Percentiles rank a stretch among this genome's conserved stretches.
These are phyloP conservation scores for Calonectria henricotiae DNA, from an alignment of 2,329 filamentous ascomycete species.

Conservation along the genomic window DNA sequence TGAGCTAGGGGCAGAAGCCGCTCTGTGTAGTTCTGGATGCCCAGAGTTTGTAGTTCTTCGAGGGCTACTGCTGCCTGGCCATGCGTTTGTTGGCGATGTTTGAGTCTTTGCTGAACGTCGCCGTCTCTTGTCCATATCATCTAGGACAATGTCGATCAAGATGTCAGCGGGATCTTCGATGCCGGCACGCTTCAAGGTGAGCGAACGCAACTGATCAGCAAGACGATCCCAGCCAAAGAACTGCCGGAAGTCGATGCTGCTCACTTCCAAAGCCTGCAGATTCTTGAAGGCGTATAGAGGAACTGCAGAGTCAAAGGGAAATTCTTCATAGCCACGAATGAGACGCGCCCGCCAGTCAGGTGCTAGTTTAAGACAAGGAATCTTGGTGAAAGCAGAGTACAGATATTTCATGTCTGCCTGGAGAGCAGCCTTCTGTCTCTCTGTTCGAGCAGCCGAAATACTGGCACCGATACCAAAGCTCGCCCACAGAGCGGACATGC, in stretches of 20 bases:
- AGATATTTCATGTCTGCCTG: constrained; percentile 94
- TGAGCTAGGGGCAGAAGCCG: constrained; percentile 79
- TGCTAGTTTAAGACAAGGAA: constrained; percentile 89
- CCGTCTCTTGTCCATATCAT: constrained; percentile 95
- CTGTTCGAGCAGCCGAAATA: constrained; percentile 85
- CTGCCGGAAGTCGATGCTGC: constrained; percentile 95
- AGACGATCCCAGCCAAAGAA: constrained; percentile 98
- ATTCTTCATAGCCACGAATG: constrained; percentile 96
- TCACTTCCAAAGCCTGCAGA: constrained; percentile 92
- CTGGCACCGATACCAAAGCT: constrained; percentile 87
- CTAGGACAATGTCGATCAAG: constrained; percentile 92
- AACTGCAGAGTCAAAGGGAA: constrained; percentile 97
- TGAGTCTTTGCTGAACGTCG: constrained; percentile 90
- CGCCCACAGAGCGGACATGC: constrained; percentile 94
- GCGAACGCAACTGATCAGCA: constrained; percentile 90
- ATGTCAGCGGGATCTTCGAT: constrained; percentile 93
- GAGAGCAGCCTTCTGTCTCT: constrained; percentile 89
- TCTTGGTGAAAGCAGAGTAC: constrained; percentile 98
- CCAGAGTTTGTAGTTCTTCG: constrained; percentile 73
- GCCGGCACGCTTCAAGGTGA: constrained; percentile 89
- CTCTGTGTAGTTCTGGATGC: constrained; percentile 78
- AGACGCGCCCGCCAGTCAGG: constrained; percentile 94
- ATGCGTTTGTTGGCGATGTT: constrained; percentile 82
- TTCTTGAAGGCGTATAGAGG: constrained; percentile 99
- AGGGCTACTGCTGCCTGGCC: constrained; percentile 72